A percentile compares a stretch with the other conserved stretches of the same genome.
Conservation (phyloP, 2,329 filamentous ascomycete genomes). For the Stagonosporopsis chrysanthemi region DNA sequence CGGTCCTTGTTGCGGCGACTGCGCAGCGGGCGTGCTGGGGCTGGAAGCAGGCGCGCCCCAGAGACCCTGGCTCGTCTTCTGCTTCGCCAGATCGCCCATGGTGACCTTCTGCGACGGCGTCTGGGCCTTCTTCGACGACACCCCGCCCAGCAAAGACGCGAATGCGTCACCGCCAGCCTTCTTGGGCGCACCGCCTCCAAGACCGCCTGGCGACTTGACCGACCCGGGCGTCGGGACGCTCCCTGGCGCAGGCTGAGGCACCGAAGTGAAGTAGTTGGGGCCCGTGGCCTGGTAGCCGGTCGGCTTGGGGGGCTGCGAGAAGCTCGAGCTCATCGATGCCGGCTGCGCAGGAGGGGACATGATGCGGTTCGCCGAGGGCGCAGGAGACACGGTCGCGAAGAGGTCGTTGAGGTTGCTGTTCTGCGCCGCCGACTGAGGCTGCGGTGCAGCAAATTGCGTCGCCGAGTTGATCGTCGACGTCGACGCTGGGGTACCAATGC, state of each 20-base stretch:
- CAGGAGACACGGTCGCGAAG: constrained; percentile 82
- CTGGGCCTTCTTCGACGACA: constrained; percentile 75
- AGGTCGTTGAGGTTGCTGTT: constrained; percentile 82
- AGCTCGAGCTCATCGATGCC: constrained; percentile 45
- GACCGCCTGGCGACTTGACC: constrained; percentile 47
- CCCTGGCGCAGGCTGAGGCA: constrained; percentile 56
- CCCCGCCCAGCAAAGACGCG: constrained; percentile 82
- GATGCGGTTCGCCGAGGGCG: constrained; percentile 62
- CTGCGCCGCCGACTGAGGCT: constrained; percentile 84
- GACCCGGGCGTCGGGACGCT: constrained; percentile 52
- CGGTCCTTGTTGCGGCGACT: constrained; percentile 37
- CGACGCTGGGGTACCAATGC: constrained; percentile 57
- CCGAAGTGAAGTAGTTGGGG: constrained; percentile 95
- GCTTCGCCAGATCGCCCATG: constrained; percentile 94
- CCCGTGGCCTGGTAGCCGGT: constrained; percentile 75
- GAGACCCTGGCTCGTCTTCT: constrained; percentile 92
- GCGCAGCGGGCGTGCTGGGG: constrained; percentile 41
- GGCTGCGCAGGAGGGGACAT: constrained; percentile 55
- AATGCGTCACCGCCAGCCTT: constrained; percentile 81
- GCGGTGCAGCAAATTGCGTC: constrained; percentile 79
- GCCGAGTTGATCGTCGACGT: constrained; percentile 59
- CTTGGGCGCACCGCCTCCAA: constrained; percentile 51
- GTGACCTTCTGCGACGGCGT: constrained; percentile 71
- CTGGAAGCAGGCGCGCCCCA: constrained; percentile 76
- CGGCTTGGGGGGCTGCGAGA: constrained; percentile 62